Evolutionary conservation across 2,329 filamentous ascomycete genomes (phyloP).

Genomic region (Biscogniauxia mediterranea): DNA sequence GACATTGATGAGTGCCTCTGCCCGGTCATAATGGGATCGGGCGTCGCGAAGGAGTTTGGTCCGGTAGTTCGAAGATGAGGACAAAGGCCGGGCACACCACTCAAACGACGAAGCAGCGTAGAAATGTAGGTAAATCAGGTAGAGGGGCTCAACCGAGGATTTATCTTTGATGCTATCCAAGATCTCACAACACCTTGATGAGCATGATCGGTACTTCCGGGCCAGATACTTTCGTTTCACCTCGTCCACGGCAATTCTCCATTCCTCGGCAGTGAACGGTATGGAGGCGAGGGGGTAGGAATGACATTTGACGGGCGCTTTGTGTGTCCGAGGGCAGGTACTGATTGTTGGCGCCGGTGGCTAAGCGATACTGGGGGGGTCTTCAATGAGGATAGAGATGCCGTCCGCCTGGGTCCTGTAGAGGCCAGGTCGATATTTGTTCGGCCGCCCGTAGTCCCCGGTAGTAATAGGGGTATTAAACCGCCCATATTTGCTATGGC

Average conservation of each 20-base stretch:
- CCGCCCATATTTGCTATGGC: constrained; percentile 22
- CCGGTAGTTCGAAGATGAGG: constrained; percentile 45
- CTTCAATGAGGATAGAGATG: constrained; percentile 10
- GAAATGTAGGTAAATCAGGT: constrained; percentile 59
- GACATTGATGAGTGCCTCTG: constrained; percentile 45
- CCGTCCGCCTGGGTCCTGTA: constrained; percentile 14
- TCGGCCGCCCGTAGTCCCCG: constrained; percentile 15
- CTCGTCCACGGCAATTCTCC: constrained; percentile 50
- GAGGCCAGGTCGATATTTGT: constrained; percentile 9
- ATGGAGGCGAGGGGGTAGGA: constrained; percentile 31
- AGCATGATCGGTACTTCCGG: constrained; percentile 52
- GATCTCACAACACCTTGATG: constrained; percentile 51
- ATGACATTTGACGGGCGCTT: constrained; percentile 22
- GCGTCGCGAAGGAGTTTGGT: constrained; percentile 50
- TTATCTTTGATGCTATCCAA: constrained; percentile 46
- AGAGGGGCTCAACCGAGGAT: constrained; percentile 47
- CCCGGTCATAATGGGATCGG: constrained; percentile 49
- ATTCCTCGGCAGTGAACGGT: constrained; percentile 47
- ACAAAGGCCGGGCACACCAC: constrained; percentile 51
- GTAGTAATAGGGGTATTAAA: constrained; percentile 28
- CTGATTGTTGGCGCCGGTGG: constrained; percentile 30
- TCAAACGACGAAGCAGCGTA: constrained; percentile 61
- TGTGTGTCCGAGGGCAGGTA: constrained; percentile 23
- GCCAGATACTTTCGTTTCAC: constrained; percentile 54
- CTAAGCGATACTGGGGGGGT: constrained; percentile 6